Base-by-base conservation (phyloP, 1,139 yeast genomes). In the Scheffersomyces quercinus region DNA sequence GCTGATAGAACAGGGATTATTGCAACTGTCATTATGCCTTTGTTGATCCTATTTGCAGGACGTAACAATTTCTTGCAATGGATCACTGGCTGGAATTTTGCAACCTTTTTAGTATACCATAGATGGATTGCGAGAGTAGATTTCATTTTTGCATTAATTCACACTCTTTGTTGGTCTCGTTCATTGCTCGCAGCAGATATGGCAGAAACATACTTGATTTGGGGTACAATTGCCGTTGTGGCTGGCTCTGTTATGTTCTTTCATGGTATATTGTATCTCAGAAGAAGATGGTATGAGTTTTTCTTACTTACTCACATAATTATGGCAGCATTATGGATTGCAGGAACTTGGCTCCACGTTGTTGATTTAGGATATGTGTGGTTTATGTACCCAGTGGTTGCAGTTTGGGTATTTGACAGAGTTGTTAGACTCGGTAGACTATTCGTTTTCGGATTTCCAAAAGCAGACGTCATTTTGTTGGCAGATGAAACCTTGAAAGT, bases 401-500 rank as follows among this genome's bases (percentile, higher is more conserved):
- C 73, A 0, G 66, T 75, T 5, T 77, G 81, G 81, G 58, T 52
- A 0, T 60, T 71, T 36, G 81, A 77, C 51, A 55, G 81, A 37
- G 53, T 56, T 1, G 60, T 70, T n/a, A 60, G 82, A 50, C 9
- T 76, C 16, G 49, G 42, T 3, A 56, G 77, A 37, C 49, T 76
- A 28, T 20, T 54, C 5, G 48, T 51, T 5, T 75, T 73, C 51
- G 81, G 81, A 1, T 59, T 62, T 46, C 77, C 75, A 1, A 50
- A 52, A 13, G 70, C 79, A 0, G 52, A 56, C 10, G 63, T 75
- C 10, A 49, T 55, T 13, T 55, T 76, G 32, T 49, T 68, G 33
- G 59, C 68, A 1, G 68, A 63, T 36, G 78, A 73, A 47, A 69
- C 77, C 2, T 61, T 76, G 24, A 68, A 68, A 50, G 65, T 76